These are phyloP conservation scores for Rhizoclosmatium sp. DNA, from an alignment of 192 early-diverging fungal species.

Conservation along the genomic window DNA sequence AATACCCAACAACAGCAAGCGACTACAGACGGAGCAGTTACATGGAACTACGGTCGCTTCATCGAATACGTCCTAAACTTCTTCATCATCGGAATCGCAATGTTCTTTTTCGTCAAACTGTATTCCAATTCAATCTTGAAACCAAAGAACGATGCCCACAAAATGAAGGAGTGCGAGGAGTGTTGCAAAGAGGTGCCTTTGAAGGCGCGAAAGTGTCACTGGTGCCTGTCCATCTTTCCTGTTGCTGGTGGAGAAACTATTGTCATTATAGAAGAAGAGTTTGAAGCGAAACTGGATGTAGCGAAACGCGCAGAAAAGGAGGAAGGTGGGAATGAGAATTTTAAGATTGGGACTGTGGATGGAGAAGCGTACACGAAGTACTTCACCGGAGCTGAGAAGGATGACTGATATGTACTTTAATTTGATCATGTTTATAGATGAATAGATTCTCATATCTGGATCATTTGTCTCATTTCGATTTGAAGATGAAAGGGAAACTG, in stretches of 20 bases:
- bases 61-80: not conserved
- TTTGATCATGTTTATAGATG: not conserved
- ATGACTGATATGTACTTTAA: not conserved
- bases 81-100: not conserved
- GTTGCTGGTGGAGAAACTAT: not conserved
- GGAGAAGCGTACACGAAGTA: no score
- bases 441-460: no score
- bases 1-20: not conserved
- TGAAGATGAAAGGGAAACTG: no score
- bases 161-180: not conserved
- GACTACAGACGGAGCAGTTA: constrained; percentile 11
- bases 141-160: not conserved
- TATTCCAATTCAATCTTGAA: not conserved
- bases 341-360: no score
- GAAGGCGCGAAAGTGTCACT: not conserved
- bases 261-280: no score
- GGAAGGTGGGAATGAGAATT: no score
- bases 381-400: no score
- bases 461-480: no score
- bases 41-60: constrained; percentile 13
- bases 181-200: not conserved
- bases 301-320: no score
- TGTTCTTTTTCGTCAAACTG: not conserved
- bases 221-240: not conserved
- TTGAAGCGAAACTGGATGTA: no score